Percentiles rank a stretch among this genome's conserved stretches.
These are phyloP conservation scores for Dendrobium chrysotoxum DNA, from an alignment of 106 monocot genomes.

Conservation along the genomic window DNA sequence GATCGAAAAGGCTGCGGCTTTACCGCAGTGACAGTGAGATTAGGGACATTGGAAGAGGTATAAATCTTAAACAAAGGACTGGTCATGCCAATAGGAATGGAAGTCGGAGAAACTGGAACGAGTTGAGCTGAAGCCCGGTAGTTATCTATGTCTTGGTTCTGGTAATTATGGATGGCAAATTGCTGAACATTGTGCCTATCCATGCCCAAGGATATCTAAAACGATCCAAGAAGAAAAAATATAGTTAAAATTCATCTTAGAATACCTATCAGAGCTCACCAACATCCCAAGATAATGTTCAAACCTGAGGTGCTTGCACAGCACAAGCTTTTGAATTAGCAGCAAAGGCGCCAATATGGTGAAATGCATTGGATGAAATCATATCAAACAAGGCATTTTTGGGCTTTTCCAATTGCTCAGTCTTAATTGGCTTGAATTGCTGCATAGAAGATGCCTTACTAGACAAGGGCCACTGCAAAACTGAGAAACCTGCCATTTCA, in stretches of 20 bases:
- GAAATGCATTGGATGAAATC: not conserved
- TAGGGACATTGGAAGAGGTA: conserved; percentile 22
- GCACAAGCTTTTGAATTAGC: not conserved
- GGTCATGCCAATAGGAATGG: not conserved
- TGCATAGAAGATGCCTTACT: not conserved
- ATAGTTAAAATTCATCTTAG: not conserved
- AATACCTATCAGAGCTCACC: not conserved
- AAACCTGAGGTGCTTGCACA: conserved; percentile 1
- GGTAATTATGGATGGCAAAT: conserved; percentile 18
- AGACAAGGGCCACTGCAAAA: not conserved
- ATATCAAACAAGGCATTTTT: not conserved
- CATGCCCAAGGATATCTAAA: not conserved
- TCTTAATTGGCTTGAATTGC: not conserved
- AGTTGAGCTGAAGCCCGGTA: not conserved
- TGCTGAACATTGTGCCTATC: conserved; percentile 18
- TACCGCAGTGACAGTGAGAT: conserved; percentile 10
- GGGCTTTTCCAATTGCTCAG: not conserved
- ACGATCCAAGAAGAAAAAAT: not conserved
- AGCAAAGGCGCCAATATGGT: not conserved
- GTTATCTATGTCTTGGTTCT: not conserved
- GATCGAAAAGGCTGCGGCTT: conserved; percentile 42
- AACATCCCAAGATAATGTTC: not conserved
- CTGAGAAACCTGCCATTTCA: not conserved
- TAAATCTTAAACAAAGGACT: conserved; percentile 38
- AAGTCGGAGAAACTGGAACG: not conserved